These are phyloP conservation scores for Chlorophyllum brunneum DNA, from an alignment of 768 basidiomycete species.

Conservation along the genomic window DNA sequence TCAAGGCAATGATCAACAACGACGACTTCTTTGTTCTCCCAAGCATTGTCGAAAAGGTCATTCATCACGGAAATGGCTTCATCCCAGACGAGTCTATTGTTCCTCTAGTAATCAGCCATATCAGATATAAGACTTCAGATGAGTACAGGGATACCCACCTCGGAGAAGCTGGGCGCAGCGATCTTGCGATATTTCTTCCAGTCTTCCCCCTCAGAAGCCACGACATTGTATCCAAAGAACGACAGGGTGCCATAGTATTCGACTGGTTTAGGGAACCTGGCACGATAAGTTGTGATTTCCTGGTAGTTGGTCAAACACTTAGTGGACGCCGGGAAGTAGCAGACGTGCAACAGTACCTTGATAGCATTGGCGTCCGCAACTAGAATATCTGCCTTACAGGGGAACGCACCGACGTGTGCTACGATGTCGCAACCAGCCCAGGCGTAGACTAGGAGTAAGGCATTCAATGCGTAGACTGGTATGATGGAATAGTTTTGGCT, in stretches of 20 bases:
- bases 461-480: neutral
- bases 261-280: constrained; percentile 56
- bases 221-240: constrained; percentile 58
- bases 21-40: constrained; percentile 38
- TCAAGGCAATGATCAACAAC: constrained; percentile 45
- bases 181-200: constrained; percentile 67
- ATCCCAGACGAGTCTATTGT: constrained; percentile 47
- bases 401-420: constrained; percentile 13
- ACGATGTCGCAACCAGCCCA: constrained; percentile 11
- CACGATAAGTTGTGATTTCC: constrained; percentile 47
- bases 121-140: neutral
- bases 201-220: constrained; percentile 59
- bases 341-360: constrained; percentile 25
- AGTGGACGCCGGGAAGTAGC: neutral
- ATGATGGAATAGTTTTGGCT: neutral
- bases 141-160: constrained; percentile 33
- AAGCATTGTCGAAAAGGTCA: constrained; percentile 43
- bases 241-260: constrained; percentile 39
- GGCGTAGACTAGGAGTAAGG: neutral
- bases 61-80: constrained; percentile 36
- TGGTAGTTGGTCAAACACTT: constrained; percentile 19
- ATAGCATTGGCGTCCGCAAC: constrained; percentile 37
- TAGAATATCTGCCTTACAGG: constrained; percentile 19
- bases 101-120: constrained; percentile 26
- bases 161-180: constrained; percentile 59